Conservation (phyloP, 257 asterid genomes). For the Verbena officinalis region DNA sequence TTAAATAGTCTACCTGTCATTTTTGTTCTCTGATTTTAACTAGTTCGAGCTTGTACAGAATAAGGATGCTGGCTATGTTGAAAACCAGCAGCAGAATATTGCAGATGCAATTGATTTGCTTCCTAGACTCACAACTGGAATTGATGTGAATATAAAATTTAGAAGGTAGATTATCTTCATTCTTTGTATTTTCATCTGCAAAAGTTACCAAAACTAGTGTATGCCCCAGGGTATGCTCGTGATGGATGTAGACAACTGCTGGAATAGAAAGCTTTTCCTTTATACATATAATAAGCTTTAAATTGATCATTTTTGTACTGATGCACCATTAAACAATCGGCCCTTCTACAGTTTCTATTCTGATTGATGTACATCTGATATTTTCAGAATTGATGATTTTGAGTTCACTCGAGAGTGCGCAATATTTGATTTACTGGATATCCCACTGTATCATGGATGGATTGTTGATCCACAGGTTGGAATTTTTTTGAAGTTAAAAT, state of each 20-base stretch:
- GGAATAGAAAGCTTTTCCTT: not conserved
- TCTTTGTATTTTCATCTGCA: not conserved
- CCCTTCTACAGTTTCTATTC: not conserved
- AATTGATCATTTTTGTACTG: not conserved
- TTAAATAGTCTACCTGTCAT: not conserved
- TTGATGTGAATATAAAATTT: conserved; percentile 69
- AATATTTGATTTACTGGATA: conserved; percentile 72
- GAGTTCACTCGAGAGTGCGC: conserved; percentile 75
- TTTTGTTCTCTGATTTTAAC: conserved; percentile 23
- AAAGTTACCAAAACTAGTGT: not conserved
- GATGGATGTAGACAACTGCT: not conserved
- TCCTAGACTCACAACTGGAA: conserved; percentile 77
- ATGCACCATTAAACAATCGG: not conserved
- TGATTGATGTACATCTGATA: conserved; percentile 15
- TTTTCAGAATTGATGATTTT: conserved; percentile 64
- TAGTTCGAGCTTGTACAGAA: conserved; percentile 40
- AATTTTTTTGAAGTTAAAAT: not conserved
- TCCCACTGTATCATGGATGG: conserved; percentile 85
- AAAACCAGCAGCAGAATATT: conserved; percentile 67
- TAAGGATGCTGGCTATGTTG: conserved; percentile 59
- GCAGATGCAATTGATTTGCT: conserved; percentile 69
- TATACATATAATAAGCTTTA: not conserved
- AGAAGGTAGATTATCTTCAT: conserved; percentile 44
- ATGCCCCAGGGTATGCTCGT: not conserved
- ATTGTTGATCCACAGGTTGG: conserved; percentile 74